Percentiles rank a stretch among this genome's conserved stretches.
Conservation (phyloP, 495 filamentous ascomycete genomes). For the Xylaria cubensis region DNA sequence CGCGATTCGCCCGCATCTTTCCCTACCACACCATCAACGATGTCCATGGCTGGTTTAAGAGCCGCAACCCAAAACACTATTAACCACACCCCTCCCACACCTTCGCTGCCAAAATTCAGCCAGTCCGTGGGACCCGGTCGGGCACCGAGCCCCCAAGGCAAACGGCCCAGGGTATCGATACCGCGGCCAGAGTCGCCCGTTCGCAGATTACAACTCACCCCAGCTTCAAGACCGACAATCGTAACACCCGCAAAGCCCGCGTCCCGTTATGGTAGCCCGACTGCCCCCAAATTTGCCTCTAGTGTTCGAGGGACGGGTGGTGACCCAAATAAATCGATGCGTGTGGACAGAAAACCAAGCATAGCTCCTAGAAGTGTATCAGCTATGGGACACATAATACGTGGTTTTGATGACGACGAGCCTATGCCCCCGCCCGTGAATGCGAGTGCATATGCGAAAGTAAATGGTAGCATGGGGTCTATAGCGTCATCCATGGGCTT, state of each 20-base stretch:
- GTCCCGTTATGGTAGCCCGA: slow-evolving; percentile 69
- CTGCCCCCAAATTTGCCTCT: slow-evolving; percentile 68
- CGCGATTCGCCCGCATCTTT: slow-evolving; percentile 65
- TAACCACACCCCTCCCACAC: slow-evolving; percentile 69
- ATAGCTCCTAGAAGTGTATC: slow-evolving; percentile 62
- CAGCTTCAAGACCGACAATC: slow-evolving; percentile 60
- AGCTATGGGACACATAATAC: slow-evolving; percentile 52
- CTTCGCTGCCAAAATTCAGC: slow-evolving; percentile 74
- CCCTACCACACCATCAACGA: slow-evolving; percentile 71
- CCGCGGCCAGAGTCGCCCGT: slow-evolving; percentile 86
- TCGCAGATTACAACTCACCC: slow-evolving; percentile 65
- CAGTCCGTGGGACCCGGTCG: slow-evolving; percentile 84
- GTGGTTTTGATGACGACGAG: slow-evolving; percentile 61
- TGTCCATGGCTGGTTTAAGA: slow-evolving; percentile 62
- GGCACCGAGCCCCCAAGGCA: slow-evolving; percentile 71
- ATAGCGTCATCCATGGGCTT: slow-evolving; percentile 52
- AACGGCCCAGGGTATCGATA: slow-evolving; percentile 76
- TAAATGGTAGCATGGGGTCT: slow-evolving; percentile 56
- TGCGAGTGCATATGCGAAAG: slow-evolving; percentile 56
- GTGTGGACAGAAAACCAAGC: slow-evolving; percentile 55
- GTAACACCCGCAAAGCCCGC: slow-evolving; percentile 56
- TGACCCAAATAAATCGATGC: slow-evolving; percentile 62
- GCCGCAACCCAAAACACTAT: slow-evolving; percentile 56
- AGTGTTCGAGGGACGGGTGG: slow-evolving; percentile 65
- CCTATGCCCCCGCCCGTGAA: slow-evolving; percentile 54